phyloP scores from a whole-genome alignment of 164 flowering plant species.

The Stephania japonica region DNA sequence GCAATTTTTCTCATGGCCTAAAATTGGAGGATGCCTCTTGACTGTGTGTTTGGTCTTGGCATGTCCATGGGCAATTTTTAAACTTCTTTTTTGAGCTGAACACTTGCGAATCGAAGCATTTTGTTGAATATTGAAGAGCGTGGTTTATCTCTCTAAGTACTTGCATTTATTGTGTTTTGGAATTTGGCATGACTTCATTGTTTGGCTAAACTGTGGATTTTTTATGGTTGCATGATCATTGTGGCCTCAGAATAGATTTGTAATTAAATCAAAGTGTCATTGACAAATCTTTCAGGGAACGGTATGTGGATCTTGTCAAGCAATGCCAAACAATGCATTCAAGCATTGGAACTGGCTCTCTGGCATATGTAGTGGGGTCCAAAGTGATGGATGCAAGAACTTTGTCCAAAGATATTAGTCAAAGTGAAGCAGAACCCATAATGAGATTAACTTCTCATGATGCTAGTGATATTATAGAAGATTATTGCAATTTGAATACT shows the following conservation, averaged over 20 bases:
- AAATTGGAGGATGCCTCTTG: background rate
- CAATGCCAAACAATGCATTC: constrained; percentile 81
- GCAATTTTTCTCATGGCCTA: too few relatives aligned
- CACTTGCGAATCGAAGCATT: background rate
- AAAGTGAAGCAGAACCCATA: constrained; percentile 31
- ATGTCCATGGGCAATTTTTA: background rate
- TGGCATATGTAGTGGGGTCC: constrained; percentile 80
- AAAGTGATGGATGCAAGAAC: constrained; percentile 85
- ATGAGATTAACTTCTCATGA: constrained; percentile 33
- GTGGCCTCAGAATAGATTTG: constrained; percentile 1
- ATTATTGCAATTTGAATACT: constrained; percentile 24
- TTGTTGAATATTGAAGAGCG: background rate
- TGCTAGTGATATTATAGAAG: constrained; percentile 24
- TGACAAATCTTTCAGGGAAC: constrained; percentile 48
- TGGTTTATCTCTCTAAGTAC: background rate
- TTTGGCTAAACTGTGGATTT: background rate
- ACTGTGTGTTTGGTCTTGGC: background rate
- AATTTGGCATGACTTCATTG: background rate
- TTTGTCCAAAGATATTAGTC: constrained; percentile 38
- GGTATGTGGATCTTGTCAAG: constrained; percentile 55
- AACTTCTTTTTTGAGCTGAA: background rate
- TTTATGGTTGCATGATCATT: background rate
- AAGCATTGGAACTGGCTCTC: constrained; percentile 80
- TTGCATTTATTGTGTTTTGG: background rate
- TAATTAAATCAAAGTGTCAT: background rate